Conservation (phyloP, 768 basidiomycete genomes). For the Amanita pallidorosea region DNA sequence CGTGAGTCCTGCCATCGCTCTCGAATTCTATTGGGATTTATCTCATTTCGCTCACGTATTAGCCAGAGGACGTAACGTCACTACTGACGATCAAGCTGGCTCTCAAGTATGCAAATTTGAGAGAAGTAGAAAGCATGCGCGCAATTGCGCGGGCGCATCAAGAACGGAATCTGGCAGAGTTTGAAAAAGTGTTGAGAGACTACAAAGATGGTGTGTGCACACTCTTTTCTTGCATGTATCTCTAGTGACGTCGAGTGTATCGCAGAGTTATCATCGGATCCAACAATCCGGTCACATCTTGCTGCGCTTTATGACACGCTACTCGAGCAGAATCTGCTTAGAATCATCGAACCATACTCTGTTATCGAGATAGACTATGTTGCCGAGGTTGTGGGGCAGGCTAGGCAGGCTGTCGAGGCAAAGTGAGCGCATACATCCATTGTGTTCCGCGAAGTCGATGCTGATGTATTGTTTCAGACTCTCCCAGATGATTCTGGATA, state of each 20-base stretch:
- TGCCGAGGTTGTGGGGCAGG: conserved; percentile 81
- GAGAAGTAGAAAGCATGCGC: conserved; percentile 94
- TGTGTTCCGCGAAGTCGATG: not conserved
- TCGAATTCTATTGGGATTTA: not conserved
- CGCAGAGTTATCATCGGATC: conserved; percentile 87
- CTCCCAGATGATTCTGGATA: conserved; percentile 97
- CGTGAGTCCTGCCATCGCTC: conserved; percentile 32
- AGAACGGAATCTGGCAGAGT: conserved; percentile 79
- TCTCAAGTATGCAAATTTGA: conserved; percentile 72
- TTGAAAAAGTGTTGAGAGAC: conserved; percentile 78
- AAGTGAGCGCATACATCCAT: conserved; percentile 48
- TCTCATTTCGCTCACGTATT: not conserved
- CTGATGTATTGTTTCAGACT: conserved; percentile 36
- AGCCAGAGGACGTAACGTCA: conserved; percentile 92
- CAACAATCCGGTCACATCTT: conserved; percentile 91
- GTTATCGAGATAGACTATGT: conserved; percentile 87
- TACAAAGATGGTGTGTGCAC: conserved; percentile 57
- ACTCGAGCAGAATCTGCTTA: conserved; percentile 87
- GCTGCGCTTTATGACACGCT: conserved; percentile 92
- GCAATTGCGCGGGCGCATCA: conserved; percentile 92
- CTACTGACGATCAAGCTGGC: conserved; percentile 84
- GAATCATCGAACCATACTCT: conserved; percentile 94
- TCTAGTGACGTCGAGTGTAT: not conserved
- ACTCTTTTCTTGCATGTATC: conserved; percentile 8
- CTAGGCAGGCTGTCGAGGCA: conserved; percentile 77